A percentile compares a stretch with the other conserved stretches of the same genome.
Conservation (phyloP, 768 basidiomycete genomes). For the Hypholoma sublateritium region DNA sequence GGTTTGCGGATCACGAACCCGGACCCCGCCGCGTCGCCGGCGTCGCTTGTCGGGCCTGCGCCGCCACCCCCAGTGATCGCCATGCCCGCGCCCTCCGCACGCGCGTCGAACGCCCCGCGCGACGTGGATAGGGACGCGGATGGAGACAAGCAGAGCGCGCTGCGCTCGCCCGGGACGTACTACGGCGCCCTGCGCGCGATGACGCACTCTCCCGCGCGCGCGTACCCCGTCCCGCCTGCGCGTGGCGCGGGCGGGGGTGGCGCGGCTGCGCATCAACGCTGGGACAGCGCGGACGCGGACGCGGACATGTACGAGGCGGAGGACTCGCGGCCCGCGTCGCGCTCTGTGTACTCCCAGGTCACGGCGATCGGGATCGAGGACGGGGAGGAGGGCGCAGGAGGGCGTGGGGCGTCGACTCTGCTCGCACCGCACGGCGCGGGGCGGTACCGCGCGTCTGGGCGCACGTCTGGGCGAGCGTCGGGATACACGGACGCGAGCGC, state of each 20-base stretch:
- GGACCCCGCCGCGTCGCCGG: neutral
- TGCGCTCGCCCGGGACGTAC: neutral
- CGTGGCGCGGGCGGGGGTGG: neutral
- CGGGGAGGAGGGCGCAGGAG: neutral
- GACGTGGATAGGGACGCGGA: neutral
- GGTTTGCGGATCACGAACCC: neutral
- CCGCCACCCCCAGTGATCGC: neutral
- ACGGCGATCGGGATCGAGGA: neutral
- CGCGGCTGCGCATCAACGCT: neutral
- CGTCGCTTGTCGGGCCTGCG: neutral
- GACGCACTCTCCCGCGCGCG: conserved; percentile 2
- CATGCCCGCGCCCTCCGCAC: neutral
- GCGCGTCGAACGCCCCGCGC: neutral
- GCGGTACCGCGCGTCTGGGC: neutral
- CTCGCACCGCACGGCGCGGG: neutral
- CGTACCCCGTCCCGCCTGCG: conserved; percentile 2
- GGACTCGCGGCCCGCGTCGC: too few relatives aligned
- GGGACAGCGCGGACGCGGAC: neutral
- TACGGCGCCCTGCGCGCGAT: conserved; percentile 5
- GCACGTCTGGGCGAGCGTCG: neutral
- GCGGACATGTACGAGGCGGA: neutral
- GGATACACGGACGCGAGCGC: neutral
- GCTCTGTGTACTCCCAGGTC: neutral
- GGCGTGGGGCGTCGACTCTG: neutral
- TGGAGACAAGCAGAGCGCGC: neutral